Evolutionary conservation across 495 filamentous ascomycete genomes (phyloP).

Genomic region (Elasticomyces elasticus): DNA sequence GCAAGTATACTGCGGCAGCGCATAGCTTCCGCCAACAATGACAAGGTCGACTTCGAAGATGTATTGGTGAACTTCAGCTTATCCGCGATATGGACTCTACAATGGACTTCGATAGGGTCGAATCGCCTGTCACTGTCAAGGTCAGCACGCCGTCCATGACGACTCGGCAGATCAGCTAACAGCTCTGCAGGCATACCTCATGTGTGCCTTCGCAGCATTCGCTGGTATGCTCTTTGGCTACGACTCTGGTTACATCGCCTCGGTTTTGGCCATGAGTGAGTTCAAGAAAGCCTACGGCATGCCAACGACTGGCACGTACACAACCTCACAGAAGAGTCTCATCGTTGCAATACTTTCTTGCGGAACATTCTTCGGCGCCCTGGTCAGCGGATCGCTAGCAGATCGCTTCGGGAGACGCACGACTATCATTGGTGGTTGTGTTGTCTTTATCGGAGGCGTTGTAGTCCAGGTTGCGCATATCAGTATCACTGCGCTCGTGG

Average conservation of each 20-base stretch:
- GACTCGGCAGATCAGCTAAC: neutral
- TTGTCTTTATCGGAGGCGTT: slow-evolving; percentile 54
- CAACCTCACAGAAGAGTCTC: slow-evolving; percentile 45
- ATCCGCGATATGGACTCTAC: slow-evolving; percentile 1
- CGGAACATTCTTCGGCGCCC: slow-evolving; percentile 67
- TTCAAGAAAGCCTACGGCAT: slow-evolving; percentile 39
- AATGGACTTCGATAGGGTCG: slow-evolving; percentile 6
- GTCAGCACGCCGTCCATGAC: neutral
- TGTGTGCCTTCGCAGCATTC: slow-evolving; percentile 61
- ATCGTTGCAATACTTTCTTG: slow-evolving; percentile 65
- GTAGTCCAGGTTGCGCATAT: slow-evolving; percentile 49
- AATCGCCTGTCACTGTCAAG: slow-evolving; percentile 12
- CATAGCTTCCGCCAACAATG: neutral
- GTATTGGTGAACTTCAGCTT: neutral
- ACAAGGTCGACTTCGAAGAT: neutral
- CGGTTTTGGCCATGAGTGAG: slow-evolving; percentile 47
- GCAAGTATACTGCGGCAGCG: neutral
- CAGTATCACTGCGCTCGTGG: slow-evolving; percentile 46
- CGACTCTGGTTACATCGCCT: slow-evolving; percentile 53
- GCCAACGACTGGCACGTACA: slow-evolving; percentile 33
- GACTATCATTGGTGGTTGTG: slow-evolving; percentile 57
- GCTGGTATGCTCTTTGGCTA: slow-evolving; percentile 42
- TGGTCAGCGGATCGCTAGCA: slow-evolving; percentile 59
- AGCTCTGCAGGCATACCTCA: slow-evolving; percentile 43
- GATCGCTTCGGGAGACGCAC: slow-evolving; percentile 58